These are phyloP conservation scores for Kwoniella dendrophila DNA, from an alignment of 768 basidiomycete genomes.

Conservation along the genomic window DNA sequence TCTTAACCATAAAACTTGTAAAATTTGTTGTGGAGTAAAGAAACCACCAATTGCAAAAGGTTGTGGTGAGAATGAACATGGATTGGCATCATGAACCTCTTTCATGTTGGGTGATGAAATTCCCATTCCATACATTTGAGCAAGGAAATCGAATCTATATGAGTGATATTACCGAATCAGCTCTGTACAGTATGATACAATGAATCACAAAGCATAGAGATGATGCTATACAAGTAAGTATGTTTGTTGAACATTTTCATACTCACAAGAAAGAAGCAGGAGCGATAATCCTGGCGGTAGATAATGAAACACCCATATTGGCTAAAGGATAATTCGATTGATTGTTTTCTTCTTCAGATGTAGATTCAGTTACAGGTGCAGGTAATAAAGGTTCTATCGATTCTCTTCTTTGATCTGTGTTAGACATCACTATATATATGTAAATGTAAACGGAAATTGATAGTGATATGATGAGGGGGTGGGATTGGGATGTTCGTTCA, in stretches of 20 bases:
- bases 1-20: conserved; percentile 49
- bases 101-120: conserved; percentile 50
- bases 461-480: not conserved
- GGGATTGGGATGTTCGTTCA: not conserved
- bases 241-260: not conserved
- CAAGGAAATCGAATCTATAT: conserved; percentile 40
- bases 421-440: conserved; percentile 11
- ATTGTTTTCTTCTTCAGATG: conserved; percentile 11
- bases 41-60: conserved; percentile 51
- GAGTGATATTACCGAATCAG: no score
- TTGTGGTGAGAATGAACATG: conserved; percentile 47
- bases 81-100: conserved; percentile 46
- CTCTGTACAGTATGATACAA: no score
- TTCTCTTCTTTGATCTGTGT: conserved; percentile 20
- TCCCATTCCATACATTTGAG: conserved; percentile 50
- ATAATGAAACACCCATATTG: conserved; percentile 50
- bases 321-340: conserved; percentile 21
- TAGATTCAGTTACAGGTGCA: conserved; percentile 14
- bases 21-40: conserved; percentile 51
- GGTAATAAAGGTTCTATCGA: conserved; percentile 34
- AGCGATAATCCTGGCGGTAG: conserved; percentile 45
- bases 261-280: conserved; percentile 43
- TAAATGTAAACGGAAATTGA: not conserved
- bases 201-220: not conserved
- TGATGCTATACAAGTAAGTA: not conserved